Base-by-base conservation (phyloP, 2,329 filamentous ascomycete genomes). In the Zymoseptoria passerinii region DNA sequence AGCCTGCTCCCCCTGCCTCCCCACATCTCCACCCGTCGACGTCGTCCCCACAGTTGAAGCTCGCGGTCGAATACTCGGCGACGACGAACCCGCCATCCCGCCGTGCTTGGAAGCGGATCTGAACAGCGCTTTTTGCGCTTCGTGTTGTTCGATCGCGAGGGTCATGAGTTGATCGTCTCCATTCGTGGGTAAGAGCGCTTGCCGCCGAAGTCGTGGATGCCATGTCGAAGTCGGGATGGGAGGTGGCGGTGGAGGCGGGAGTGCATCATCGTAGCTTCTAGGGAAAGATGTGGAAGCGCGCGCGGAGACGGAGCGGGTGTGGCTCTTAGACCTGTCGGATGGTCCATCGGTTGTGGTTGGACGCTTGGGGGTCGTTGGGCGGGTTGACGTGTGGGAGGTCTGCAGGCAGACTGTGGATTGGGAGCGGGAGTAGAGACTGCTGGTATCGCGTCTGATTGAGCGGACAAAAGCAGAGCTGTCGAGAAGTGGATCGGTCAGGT, bases 31-130 rank as follows among this genome's bases (percentile, higher is more conserved):
- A 4, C 23, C 23, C 67, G 13, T 70, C 65, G 23, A 79, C 71
- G 7, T 66, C 60, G 52, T 80, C 77, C 1, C 59, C 40, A 20
- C 73, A 70, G 4, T 77, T 76, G 50, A 74, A 74, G 9, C 67
- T 66, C 28, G 71, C 72, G 10, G 78, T 74, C 28, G 65, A 61
- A 4, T 72, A 76, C 58, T 80, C 76, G 5, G 75, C 77, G 1
- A 52, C 23, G 23, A 16, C 20, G 9, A 19, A 13, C 58, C 58
- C 35, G 27, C 19, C 60, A 53, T 9, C 57, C 56, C 2, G 63
- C 54, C 44, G 28, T 44, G 65, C 54, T 71, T 71, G 58, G 67
- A 70, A 18, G 62, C 59, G 3, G 67, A 66, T 4, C 68, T 67
- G 44, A 72, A 71, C 28, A 73, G 52, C 7, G 70, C 68, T 53